These are phyloP conservation scores for Malus fusca DNA, from an alignment of 306 rosid genomes.

Conservation along the genomic window DNA sequence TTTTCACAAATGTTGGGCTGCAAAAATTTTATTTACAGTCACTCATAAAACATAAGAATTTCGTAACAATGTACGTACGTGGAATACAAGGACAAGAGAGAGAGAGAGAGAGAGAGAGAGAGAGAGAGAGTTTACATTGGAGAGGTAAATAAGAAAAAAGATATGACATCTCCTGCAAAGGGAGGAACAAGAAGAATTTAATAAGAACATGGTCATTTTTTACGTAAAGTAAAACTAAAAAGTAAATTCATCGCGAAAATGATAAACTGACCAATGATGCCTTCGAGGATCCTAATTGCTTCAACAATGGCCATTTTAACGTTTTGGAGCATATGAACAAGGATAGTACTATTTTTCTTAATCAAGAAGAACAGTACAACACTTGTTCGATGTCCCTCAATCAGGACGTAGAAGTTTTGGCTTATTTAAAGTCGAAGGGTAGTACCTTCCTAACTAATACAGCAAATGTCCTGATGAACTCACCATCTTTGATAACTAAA, in stretches of 20 bases:
- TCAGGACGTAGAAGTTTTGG: no score
- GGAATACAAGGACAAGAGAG: neutral
- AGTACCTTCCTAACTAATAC: no score
- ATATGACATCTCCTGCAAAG: slow-evolving; percentile 52
- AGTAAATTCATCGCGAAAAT: neutral
- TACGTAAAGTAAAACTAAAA: no score
- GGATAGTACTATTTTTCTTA: no score
- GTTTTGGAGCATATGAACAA: neutral
- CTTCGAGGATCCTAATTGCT: slow-evolving; percentile 18
- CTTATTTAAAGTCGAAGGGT: no score
- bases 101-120: no score
- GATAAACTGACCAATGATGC: slow-evolving; percentile 38
- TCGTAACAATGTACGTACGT: no score
- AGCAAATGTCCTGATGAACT: no score
- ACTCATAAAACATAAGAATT: neutral
- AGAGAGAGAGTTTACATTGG: slow-evolving; percentile 33
- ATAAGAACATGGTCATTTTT: neutral
- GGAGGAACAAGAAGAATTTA: neutral
- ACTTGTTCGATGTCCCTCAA: no score
- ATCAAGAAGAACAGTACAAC: no score
- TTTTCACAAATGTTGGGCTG: slow-evolving; percentile 48
- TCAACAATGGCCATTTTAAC: slow-evolving; percentile 7
- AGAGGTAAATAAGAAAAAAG: slow-evolving; percentile 43
- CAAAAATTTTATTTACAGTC: neutral
- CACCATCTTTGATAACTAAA: no score